Base-by-base conservation (phyloP, 2,329 filamentous ascomycete genomes). In the Colletotrichum plurivorum region DNA sequence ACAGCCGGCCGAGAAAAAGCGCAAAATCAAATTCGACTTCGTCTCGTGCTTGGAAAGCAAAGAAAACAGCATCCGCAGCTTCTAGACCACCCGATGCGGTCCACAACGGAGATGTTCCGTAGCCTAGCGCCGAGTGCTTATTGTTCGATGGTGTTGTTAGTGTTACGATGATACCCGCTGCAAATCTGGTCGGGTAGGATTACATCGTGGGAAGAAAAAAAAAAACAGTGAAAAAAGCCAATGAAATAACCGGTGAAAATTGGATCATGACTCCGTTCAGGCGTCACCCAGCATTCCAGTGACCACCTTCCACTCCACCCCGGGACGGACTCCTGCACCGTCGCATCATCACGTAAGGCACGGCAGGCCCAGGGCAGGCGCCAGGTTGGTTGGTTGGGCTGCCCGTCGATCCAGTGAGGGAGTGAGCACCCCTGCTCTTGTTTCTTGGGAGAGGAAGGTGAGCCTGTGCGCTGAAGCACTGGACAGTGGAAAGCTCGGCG, bases 291-390 rank as follows among this genome's bases (percentile, higher is more conserved):
- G 31, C 31, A 10, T 36, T 10, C 31, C 31, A 36, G 31, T 36
- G 16, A 49, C 49, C 49, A 41, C 51, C 20, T 49, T 22, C 5
- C 5, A 25, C 46, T 31, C 43, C 25, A 25, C 43, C 43, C 56
- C 25, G 48, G 63, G 55, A 41, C 41, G 41, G 64, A 27, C 43
- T 54, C 16, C 45, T 63, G 52, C 62, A 60, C 39, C 27, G 53
- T 43, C 16, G 67, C 67, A 67, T 69, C 67, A 69, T 69, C 67
- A 69, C 65, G 60, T 68, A 68, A 64, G 65, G 65, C 60, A 39
- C 31, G 31, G 7, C 31, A 36, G 31, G 31, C 31, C 31, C 31
- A 36, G 31, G 31, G 31, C 31, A 36, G 31, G 31, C 31, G 31
- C 31, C 31, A 10, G 31, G 31, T 36, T 36, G 31, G 31, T 36